A percentile compares a stretch with the other conserved stretches of the same genome.
Evolutionary conservation across 1,284 basidiomycete species (phyloP).

Genomic region (Schizopora paradoxa): DNA sequence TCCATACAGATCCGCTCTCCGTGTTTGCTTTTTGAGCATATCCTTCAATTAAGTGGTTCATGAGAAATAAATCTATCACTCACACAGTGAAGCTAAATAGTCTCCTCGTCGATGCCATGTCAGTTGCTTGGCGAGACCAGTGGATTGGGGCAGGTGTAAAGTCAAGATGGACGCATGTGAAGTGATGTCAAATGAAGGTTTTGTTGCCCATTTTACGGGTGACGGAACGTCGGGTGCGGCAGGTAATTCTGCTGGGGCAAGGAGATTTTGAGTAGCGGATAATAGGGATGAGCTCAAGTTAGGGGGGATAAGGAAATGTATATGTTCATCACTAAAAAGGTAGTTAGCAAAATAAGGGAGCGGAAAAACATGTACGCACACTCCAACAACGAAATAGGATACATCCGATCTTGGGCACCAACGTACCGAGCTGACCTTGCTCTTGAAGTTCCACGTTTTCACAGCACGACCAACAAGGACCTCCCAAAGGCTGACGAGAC

Average conservation of each 20-base stretch:
- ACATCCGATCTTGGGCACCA: slow-evolving; percentile 93
- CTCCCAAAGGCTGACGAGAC: slow-evolving; percentile 89
- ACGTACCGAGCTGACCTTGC: slow-evolving; percentile 80
- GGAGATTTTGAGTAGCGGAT: slow-evolving; percentile 56
- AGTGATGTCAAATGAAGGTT: slow-evolving; percentile 37
- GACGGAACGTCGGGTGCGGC: slow-evolving; percentile 55
- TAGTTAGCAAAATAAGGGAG: slow-evolving; percentile 4
- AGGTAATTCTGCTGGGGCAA: slow-evolving; percentile 61
- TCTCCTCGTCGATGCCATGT: slow-evolving; percentile 95
- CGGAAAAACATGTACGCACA: slow-evolving; percentile 48
- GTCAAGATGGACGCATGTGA: slow-evolving; percentile 55
- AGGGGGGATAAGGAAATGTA: slow-evolving; percentile 82
- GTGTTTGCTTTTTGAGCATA: slow-evolving; percentile 41
- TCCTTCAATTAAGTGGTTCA: slow-evolving; percentile 7
- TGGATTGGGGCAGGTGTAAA: slow-evolving; percentile 53
- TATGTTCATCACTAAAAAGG: slow-evolving; percentile 59
- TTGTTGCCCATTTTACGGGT: slow-evolving; percentile 60
- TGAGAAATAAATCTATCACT: slow-evolving; percentile 29
- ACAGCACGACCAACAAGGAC: slow-evolving; percentile 88
- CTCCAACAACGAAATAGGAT: slow-evolving; percentile 74
- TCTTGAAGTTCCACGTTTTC: slow-evolving; percentile 80
- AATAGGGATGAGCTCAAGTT: slow-evolving; percentile 58
- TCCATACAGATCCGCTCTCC: slow-evolving; percentile 77
- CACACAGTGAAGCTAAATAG: slow-evolving; percentile 90
- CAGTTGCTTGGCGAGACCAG: slow-evolving; percentile 81